Evolutionary conservation across 176 grass and related monocot species (phyloP).

Genomic region (Oryza coarctata): DNA sequence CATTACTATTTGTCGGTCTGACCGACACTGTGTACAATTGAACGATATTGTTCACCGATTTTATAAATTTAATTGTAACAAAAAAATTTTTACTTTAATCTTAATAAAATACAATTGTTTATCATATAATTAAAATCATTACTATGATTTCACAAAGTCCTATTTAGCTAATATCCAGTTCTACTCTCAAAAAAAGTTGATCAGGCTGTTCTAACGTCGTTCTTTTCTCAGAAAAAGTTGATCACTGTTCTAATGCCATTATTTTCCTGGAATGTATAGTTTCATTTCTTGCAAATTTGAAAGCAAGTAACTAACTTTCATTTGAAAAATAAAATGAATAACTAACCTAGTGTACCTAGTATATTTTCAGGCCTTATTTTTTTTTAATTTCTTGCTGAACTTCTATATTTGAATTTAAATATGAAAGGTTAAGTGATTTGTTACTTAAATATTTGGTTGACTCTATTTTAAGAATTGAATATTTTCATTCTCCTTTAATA

Average conservation of each 20-base stretch:
- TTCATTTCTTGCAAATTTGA: conserved; percentile 6
- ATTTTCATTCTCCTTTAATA: too few species aligned
- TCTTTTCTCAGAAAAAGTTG: too few species aligned
- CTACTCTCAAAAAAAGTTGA: background rate
- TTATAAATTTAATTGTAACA: too few species aligned
- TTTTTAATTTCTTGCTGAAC: conserved; percentile 1
- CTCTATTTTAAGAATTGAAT: conserved; percentile 2
- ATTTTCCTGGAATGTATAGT: too few species aligned
- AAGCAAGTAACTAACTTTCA: background rate
- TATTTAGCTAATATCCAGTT: background rate
- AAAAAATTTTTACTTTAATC: too few species aligned
- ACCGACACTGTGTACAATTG: too few species aligned
- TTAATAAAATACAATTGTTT: too few species aligned
- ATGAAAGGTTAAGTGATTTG: background rate
- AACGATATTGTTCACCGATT: too few species aligned
- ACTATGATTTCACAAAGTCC: too few species aligned
- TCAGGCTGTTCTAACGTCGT: conserved; percentile 3
- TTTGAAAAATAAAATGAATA: background rate
- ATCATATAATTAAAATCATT: too few species aligned
- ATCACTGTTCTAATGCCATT: too few species aligned
- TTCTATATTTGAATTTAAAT: background rate
- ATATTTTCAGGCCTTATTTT: conserved; percentile 13
- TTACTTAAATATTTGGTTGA: conserved; percentile 16
- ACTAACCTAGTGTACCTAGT: background rate
- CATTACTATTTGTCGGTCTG: too few species aligned